Evolutionary conservation across 345 rosid genomes (phyloP), one percentile per base, ranked within the genome.

Genomic region (Corchorus olitorius): DNA sequence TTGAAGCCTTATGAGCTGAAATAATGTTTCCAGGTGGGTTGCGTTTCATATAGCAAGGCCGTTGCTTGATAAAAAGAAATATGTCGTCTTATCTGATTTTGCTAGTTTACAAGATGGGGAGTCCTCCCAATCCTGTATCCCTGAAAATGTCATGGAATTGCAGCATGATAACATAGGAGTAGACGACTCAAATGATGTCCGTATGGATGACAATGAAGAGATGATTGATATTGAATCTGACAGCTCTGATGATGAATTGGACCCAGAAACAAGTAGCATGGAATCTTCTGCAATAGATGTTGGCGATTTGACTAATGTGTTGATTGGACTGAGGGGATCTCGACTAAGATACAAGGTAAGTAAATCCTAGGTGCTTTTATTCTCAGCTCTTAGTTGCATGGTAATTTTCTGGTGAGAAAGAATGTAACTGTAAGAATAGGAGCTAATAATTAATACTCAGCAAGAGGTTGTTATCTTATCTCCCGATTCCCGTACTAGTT

Each of bases 21-120:
- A 22, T 73, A 14, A 70, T 84, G 58, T 83, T 73, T 84, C 71
- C 92, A 96, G 99, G 94, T 96, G 99, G 99, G 90, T 96, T 72
- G 79, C 93, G 62, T 93, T 77, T 87, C 86, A 89, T 62, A 68
- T 75, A 64, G 91, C 89, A 33, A 90, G 81, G 70, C 89, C 97
- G 17, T 60, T 87, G 84, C 98, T 96, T 14, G 97, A 96, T 83
- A 84, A 83, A 84, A 88, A 82, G 77, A 85, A 82, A 69, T 96
- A 92, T 76, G 89, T 77, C 34, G 85, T 92, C 81, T 81, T 96
- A 76, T 90, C 99, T 55, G 97, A 93, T 82, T 79, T 66, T 82
- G 48, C 85, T 50, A 78, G 35, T 65, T 72, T 76, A 68, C 86
- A 87, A 77, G 80, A 75, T 73, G 87, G 81, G 66, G 81, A 66